Conservation (phyloP, 768 basidiomycete species). For the Galerina sulciceps region DNA sequence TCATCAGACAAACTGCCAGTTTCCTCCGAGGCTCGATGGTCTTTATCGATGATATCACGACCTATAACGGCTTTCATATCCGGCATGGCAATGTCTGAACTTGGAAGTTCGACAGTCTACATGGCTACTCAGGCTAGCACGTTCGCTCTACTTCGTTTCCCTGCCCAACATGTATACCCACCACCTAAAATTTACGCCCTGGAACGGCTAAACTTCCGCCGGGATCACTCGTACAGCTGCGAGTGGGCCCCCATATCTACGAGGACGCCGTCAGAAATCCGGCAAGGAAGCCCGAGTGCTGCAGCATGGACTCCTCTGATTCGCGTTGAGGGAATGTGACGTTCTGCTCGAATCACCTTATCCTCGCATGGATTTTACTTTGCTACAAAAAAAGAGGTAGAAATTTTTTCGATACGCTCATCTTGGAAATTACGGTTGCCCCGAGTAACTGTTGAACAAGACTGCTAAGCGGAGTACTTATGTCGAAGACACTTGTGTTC, state of each 20-base stretch:
- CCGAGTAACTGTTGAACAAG: too few species aligned
- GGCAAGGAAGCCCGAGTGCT: neutral
- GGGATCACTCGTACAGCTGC: neutral
- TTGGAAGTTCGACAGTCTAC: neutral
- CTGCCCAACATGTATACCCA: too few species aligned
- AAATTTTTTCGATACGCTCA: too few species aligned
- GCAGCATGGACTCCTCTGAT: neutral
- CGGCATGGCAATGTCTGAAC: neutral
- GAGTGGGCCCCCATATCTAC: neutral
- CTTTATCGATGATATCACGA: neutral
- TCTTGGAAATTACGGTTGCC: too few species aligned
- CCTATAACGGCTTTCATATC: slow-evolving; percentile 5
- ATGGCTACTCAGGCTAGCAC: slow-evolving; percentile 1
- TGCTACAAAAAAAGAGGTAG: too few species aligned
- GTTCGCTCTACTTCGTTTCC: neutral
- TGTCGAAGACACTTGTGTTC: too few species aligned
- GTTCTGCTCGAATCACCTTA: too few species aligned
- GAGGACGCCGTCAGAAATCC: neutral
- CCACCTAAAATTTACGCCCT: too few species aligned
- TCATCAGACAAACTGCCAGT: neutral
- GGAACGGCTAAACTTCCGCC: neutral
- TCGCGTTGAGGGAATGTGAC: too few species aligned
- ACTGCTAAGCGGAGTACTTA: too few species aligned
- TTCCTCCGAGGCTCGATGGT: neutral
- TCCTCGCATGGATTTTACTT: too few species aligned